Evolutionary conservation across 495 filamentous ascomycete genomes (phyloP), one percentile per base, ranked within the genome.

Genomic region (Aspergillus conjunctus): DNA sequence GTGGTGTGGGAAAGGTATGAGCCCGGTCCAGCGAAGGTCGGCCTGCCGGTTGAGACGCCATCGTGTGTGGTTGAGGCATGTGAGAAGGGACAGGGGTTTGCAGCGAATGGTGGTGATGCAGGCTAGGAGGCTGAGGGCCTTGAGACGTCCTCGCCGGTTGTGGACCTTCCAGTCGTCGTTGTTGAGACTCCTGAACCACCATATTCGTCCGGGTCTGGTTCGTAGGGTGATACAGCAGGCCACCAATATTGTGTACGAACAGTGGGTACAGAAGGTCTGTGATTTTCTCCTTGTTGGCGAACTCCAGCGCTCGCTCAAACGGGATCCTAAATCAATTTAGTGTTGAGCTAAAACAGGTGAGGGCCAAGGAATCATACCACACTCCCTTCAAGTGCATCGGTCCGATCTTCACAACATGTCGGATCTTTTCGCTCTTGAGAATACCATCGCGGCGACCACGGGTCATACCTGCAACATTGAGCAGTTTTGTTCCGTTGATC

Each of bases 261-360:
- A 98, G 80, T 26, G 94, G 94, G 76, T 98, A 98, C 58, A 98
- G 73, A 12, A 91, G 75, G 73, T 98, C 93, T 0, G 95, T 98
- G 64, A 98, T 98, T 77, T 98, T 97, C 75, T 98, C 94, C 81
- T 97, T 97, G 78, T 98, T 98, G 41, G 94, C 95, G 69, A 98
- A 98, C 64, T 98, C 94, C 44, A 98, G 78, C 2, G 94, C 94
- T 54, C 95, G 86, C 59, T 98, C 95, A 65, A 95, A 98, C 9
- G 94, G 94, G 69, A 98, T 98, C 93, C 93, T 97, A 65, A 18
- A 54, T 51, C 11, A 22, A 52, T 41, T 61, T 62, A 58, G 26
- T 55, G 12, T 4, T 10, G 3, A 30, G 1, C 8, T n/a, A 18
- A 32, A 64, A 32, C 39, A 8, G 26, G 8, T 22, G 14, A 22